Evolutionary conservation across 2,329 filamentous ascomycete species (phyloP), one percentile per base, ranked within the genome.

Genomic region (Tolypocladium capitatum): DNA sequence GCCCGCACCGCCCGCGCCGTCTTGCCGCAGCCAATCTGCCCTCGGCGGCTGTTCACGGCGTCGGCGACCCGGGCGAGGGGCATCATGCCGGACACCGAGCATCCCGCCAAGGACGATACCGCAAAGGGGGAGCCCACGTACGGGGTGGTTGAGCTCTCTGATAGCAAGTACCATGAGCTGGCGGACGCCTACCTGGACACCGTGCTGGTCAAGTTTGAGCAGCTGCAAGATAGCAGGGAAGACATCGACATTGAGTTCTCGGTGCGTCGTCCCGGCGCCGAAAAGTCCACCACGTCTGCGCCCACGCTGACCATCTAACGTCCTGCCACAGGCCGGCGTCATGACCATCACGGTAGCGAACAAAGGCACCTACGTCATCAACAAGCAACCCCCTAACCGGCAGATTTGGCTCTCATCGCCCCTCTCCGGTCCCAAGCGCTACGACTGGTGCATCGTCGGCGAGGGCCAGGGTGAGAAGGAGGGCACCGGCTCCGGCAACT

Each of bases 351-450:
- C 70, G 7, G 79, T 86, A 56, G 78, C 80, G 1, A 70, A 74
- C 13, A 72, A 80, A 45, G 89, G 90, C 52, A 91, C 80, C 30
- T 98, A 94, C 63, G 86, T 98, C 51, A 77, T 98, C 69, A 98
- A 98, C 78, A 98, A 98, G 68, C 92, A 98, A 66, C 92, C 92
- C 0, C 89, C 91, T 20, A 97, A 96, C 74, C 92, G 89, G 73
- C 92, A 85, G 63, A 95, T 98, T 61, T 98, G 92, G 92, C 80
- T 97, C 42, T 92, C 87, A 34, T 94, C 88, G 40, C 92, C 92
- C 4, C 72, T 88, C 47, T 90, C 86, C 6, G 92, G 92, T 0
- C 92, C 92, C 14, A 96, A 96, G 69, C 83, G 91, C 49, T 98
- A 84, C 70, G 90, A 97, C 66, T 98, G 86, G 78, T 84, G 94